These are phyloP conservation scores for Trichothecium sympodiale DNA, from an alignment of 2,329 filamentous ascomycete species.

Conservation along the genomic window DNA sequence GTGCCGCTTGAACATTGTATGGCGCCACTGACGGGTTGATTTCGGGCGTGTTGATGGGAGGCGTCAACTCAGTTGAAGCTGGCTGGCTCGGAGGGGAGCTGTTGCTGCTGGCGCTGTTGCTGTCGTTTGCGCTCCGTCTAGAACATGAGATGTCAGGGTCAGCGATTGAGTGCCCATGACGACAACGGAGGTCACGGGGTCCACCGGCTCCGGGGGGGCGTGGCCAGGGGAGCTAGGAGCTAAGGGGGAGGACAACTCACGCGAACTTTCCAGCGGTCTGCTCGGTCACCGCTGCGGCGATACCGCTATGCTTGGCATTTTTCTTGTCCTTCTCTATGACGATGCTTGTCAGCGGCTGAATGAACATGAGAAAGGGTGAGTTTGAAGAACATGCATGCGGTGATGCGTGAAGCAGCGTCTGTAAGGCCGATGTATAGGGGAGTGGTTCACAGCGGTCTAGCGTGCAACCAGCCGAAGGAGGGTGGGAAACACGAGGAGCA, in stretches of 20 bases:
- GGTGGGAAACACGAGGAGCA: not conserved
- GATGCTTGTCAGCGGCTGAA: constrained; percentile 18
- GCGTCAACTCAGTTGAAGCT: constrained; percentile 31
- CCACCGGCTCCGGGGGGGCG: constrained; percentile 12
- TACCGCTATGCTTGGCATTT: constrained; percentile 42
- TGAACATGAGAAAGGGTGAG: not conserved
- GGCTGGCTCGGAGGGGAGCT: constrained; percentile 20
- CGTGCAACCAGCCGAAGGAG: constrained; percentile 2
- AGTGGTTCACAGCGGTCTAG: constrained; percentile 6
- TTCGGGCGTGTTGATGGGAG: constrained; percentile 33
- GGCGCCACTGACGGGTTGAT: constrained; percentile 28
- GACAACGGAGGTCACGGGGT: no score
- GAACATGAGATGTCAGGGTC: not conserved
- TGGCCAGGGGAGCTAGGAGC: constrained; percentile 10
- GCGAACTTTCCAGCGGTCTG: constrained; percentile 40
- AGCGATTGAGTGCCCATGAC: constrained; percentile 4
- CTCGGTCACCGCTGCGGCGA: constrained; percentile 41
- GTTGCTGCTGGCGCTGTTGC: constrained; percentile 20
- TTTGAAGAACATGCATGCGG: constrained; percentile 1
- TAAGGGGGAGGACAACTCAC: constrained; percentile 23
- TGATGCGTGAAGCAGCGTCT: constrained; percentile 1
- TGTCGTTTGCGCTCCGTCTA: constrained; percentile 10
- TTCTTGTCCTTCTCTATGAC: constrained; percentile 38
- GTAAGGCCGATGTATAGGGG: constrained; percentile 7
- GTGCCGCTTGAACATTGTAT: constrained; percentile 29